A percentile compares a stretch with the other conserved stretches of the same genome.
phyloP scores from a whole-genome alignment of 2,329 filamentous ascomycete genomes.

The Colletotrichum endophyticum region DNA sequence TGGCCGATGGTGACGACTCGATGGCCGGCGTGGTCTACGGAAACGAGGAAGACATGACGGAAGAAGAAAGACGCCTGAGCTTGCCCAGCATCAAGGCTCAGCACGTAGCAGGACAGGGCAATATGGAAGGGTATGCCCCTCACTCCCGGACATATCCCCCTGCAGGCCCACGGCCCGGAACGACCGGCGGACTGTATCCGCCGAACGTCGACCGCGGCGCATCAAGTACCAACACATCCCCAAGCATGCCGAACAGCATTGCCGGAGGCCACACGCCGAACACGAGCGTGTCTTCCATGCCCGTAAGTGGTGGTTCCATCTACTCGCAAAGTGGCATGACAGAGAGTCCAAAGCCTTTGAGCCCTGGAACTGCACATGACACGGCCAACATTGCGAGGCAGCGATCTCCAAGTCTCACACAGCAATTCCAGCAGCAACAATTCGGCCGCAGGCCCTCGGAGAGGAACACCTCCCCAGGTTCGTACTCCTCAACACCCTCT shows the following conservation, averaged over 20 bases:
- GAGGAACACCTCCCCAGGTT: conserved; percentile 52
- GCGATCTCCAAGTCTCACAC: conserved; percentile 69
- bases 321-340: conserved; percentile 79
- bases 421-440: conserved; percentile 70
- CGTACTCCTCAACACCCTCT: neutral
- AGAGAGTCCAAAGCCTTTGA: conserved; percentile 86
- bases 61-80: conserved; percentile 69
- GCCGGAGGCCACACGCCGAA: conserved; percentile 50
- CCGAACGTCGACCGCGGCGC: conserved; percentile 63
- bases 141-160: conserved; percentile 84
- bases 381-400: conserved; percentile 56
- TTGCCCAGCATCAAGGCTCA: conserved; percentile 77
- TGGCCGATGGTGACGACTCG: conserved; percentile 57
- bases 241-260: conserved; percentile 50
- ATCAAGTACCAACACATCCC: conserved; percentile 59
- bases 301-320: conserved; percentile 57
- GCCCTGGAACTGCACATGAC: conserved; percentile 63
- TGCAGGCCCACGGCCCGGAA: conserved; percentile 57
- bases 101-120: conserved; percentile 61
- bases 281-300: conserved; percentile 54
- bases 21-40: conserved; percentile 45
- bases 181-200: conserved; percentile 63
- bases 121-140: conserved; percentile 56
- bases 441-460: conserved; percentile 63
- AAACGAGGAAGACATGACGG: conserved; percentile 65